phyloP scores from a whole-genome alignment of 805 yeast species.

The Isabelozyma pseudorhagii region DNA sequence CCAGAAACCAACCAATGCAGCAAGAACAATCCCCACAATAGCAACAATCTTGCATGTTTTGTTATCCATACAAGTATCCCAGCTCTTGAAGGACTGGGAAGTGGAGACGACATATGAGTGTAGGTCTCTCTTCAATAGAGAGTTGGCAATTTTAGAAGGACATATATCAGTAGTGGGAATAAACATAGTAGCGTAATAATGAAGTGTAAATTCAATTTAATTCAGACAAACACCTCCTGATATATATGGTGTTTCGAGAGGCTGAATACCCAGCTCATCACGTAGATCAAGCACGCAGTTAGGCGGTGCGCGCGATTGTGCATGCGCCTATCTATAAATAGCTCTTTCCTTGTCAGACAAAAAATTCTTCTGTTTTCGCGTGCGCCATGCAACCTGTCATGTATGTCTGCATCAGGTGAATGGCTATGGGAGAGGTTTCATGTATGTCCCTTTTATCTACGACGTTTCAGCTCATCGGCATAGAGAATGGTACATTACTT shows the following conservation, averaged over 20 bases:
- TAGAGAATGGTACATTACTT: too few relatives aligned
- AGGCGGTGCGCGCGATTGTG: neutral
- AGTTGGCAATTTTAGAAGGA: neutral
- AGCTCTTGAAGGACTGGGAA: slow-evolving; percentile 54
- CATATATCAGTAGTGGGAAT: neutral
- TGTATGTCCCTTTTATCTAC: too few relatives aligned
- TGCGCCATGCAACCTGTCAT: too few relatives aligned
- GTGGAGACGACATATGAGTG: slow-evolving; percentile 15
- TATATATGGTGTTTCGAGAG: too few relatives aligned
- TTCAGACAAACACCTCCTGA: too few relatives aligned
- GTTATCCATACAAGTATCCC: slow-evolving; percentile 83
- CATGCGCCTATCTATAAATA: neutral
- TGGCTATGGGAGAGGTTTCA: too few relatives aligned
- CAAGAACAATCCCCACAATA: slow-evolving; percentile 67
- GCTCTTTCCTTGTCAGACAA: neutral
- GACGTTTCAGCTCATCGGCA: too few relatives aligned
- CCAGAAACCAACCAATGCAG: slow-evolving; percentile 53
- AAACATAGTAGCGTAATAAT: neutral
- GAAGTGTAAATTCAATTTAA: too few relatives aligned
- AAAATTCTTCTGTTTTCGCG: too few relatives aligned
- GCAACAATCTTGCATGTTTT: slow-evolving; percentile 72
- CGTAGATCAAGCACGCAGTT: neutral
- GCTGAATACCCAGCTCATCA: neutral
- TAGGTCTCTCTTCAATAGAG: slow-evolving; percentile 1
- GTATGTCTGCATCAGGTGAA: too few relatives aligned